A percentile compares a stretch with the other conserved stretches of the same genome.
phyloP scores from a whole-genome alignment of 331 rosid genomes.

The Spiraea crenata region DNA sequence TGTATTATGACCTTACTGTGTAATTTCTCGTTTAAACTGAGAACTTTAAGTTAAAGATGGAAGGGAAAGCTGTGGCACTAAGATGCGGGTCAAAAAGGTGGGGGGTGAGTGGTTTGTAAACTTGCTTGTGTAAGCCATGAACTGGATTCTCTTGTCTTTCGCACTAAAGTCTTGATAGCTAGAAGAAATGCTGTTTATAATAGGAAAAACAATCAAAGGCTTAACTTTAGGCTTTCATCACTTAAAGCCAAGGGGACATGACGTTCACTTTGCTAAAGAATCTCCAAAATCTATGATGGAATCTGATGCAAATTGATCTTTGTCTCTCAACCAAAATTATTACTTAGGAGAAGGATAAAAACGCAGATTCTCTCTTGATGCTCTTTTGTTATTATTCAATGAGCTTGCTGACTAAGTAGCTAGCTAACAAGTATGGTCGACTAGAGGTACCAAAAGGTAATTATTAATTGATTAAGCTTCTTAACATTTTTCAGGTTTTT shows the following conservation, averaged over 20 bases:
- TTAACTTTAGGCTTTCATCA: slow-evolving; percentile 48
- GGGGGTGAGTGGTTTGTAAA: slow-evolving; percentile 20
- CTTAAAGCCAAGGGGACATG: slow-evolving; percentile 41
- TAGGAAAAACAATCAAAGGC: slow-evolving; percentile 37
- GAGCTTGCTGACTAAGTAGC: slow-evolving; percentile 6
- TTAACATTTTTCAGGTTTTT: not conserved
- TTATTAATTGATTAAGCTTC: not conserved
- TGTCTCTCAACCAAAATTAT: slow-evolving; percentile 14
- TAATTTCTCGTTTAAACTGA: too few relatives aligned
- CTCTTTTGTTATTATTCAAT: slow-evolving; percentile 10
- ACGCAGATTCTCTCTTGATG: slow-evolving; percentile 35
- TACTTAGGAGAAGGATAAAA: not conserved
- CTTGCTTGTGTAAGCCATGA: slow-evolving; percentile 47
- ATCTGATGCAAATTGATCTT: slow-evolving; percentile 50
- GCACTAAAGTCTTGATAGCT: slow-evolving; percentile 33
- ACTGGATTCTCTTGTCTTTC: slow-evolving; percentile 60
- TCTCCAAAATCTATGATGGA: slow-evolving; percentile 40
- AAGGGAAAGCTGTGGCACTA: slow-evolving; percentile 36
- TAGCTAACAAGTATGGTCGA: slow-evolving; percentile 19
- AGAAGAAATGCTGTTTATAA: slow-evolving; percentile 9
- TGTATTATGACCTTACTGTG: too few relatives aligned
- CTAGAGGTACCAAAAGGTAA: slow-evolving; percentile 26
- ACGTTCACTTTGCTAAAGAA: slow-evolving; percentile 49
- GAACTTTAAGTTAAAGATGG: slow-evolving; percentile 9
- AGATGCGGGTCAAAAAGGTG: slow-evolving; percentile 60